Base-by-base conservation (phyloP, 371 early-diverging fungal species). In the Saksenaea vasiformis region DNA sequence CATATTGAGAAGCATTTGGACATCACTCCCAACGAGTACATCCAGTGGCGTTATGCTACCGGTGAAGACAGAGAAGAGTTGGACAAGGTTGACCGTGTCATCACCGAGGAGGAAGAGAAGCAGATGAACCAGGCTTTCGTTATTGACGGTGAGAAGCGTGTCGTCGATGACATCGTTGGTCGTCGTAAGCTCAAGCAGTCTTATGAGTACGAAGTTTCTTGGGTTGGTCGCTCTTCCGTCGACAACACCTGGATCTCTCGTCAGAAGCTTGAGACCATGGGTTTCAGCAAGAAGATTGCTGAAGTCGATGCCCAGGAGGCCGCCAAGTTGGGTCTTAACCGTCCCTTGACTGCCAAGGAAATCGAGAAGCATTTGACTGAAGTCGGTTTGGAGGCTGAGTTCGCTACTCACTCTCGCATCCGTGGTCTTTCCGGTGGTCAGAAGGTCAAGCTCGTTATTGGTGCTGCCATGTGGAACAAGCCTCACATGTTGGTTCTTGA, bases 401-500 rank as follows among this genome's bases (percentile, higher is more conserved):
- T 89, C 66, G 90, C 88, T 60, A 86, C 91, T 72, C 93, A 93
- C 86, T 86, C 84, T 72, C 90, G 86, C 68, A 91, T 93, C 80
- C 86, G 86, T 77, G 92, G 91, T 80, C 85, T 95, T 22, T 93
- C 93, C 62, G 96, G 94, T 74, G 94, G 96, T 60, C 94, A 95
- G 72, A 95, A 95, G 84, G 92, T 91, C 76, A 91, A 92, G 85
- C 85, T 95, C 27, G 92, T 91, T 44, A 84, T 94, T 62, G 93
- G 88, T 63, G 92, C 91, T 61, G 88, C 90, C 62, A 88, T 90
- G 88, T 91, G 92, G 91, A 85, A 87, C 78, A 84, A 86, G 64
- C 94, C 94, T 62, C 93, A 94, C 75, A 87, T 94, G 72, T 72
- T 95, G 60, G 92, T 94, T 65, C 79, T 93, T 67, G 94, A 95